Evolutionary conservation across 2,329 filamentous ascomycete species (phyloP), one percentile per base, ranked within the genome.

Genomic region (Didymella lethalis): DNA sequence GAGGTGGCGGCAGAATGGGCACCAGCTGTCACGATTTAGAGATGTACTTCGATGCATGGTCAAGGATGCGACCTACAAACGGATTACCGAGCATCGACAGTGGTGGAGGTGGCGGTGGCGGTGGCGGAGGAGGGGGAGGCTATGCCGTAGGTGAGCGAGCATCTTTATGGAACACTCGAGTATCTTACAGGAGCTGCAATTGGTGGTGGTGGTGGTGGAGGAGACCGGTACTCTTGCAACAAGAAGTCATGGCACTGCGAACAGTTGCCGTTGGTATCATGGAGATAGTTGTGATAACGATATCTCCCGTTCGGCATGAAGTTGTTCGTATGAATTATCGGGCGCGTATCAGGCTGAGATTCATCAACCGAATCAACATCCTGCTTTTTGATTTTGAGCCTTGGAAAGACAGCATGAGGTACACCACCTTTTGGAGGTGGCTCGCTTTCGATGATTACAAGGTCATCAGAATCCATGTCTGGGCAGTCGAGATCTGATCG

Each of bases 51-150:
- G 1, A 36, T 16, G 0, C 3, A 23, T 10, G 6, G 6, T 1
- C 4, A 16, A 14, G 31, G 2, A 32, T 23, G 23, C 23, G 18
- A 43, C 48, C 43, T 34, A 51, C 48, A 14, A 34, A 48, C 1
- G 34, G 11, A 14, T 10, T 18, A 1, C n/a, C n/a, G 32, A 23
- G 48, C 32, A 45, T 45, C 28, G 55, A 54, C n/a, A 45, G 55
- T 18, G 62, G 61, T 23, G 65, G 61, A 0, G 61, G 62, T 20
- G 49, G 54, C 16, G 62, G 61, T 28, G 65, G 64, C 11, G 65
- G 64, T 3, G 65, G 59, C 1, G 61, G 62, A 18, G 61, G 65
- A 18, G 62, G 69, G 1, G 57, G 60, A 44, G 50, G 55, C 20
- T 58, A 53, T 36, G 3, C 12, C 3, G 3, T 11, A 1, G 12